Percentiles rank a stretch among this genome's conserved stretches.
These are phyloP conservation scores for Herpotrichia juniperi DNA, from an alignment of 2,329 filamentous ascomycete species.

Conservation along the genomic window DNA sequence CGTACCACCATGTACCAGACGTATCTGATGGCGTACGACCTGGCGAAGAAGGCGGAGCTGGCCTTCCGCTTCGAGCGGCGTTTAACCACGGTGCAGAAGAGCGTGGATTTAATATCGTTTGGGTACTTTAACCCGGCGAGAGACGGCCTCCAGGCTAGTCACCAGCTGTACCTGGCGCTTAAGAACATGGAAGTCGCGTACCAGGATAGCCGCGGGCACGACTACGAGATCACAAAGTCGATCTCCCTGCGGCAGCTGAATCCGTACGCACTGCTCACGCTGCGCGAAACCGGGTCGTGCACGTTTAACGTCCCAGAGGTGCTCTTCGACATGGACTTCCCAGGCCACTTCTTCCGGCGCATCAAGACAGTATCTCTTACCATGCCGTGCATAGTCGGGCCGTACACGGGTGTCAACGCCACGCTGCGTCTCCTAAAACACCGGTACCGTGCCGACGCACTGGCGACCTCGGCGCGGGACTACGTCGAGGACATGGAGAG, in stretches of 20 bases:
- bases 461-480: background rate
- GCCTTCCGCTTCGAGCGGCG: conserved; percentile 35
- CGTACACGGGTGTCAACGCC: conserved; percentile 9
- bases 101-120: conserved; percentile 10
- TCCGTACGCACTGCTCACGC: conserved; percentile 30
- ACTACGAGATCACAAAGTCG: conserved; percentile 39
- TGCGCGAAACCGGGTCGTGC: conserved; percentile 23
- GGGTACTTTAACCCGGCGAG: conserved; percentile 29
- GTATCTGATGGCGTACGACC: conserved; percentile 28
- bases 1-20: conserved; percentile 20
- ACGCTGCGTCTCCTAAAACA: background rate
- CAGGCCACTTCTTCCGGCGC: conserved; percentile 49
- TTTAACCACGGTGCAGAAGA: background rate
- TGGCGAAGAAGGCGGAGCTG: conserved; percentile 30
- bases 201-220: conserved; percentile 18
- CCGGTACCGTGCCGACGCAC: background rate
- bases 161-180: conserved; percentile 30
- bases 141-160: conserved; percentile 33
- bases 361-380: conserved; percentile 42
- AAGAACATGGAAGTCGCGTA: conserved; percentile 31
- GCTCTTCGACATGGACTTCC: conserved; percentile 48
- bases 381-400: conserved; percentile 39
- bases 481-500: background rate
- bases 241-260: conserved; percentile 38
- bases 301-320: conserved; percentile 39